Evolutionary conservation across 208 protist species (phyloP).

Genomic region (Phytomonas francai): DNA sequence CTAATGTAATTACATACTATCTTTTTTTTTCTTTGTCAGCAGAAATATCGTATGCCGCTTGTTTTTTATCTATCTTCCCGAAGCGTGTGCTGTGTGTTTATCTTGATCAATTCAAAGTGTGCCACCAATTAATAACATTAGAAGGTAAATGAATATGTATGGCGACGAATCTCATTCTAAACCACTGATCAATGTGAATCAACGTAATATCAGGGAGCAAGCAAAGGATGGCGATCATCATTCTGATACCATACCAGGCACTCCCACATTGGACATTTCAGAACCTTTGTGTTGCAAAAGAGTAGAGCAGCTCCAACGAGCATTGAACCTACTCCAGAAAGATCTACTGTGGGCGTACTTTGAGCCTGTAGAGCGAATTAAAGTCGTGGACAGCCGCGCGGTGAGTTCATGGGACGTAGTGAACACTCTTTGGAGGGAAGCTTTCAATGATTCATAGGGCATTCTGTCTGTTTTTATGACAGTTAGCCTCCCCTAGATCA

Average conservation of each 20-base stretch:
- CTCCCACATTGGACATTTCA: neutral
- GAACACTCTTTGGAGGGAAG: conserved; percentile 23
- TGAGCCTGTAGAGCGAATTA: conserved; percentile 67
- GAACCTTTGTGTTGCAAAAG: neutral
- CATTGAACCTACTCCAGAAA: conserved; percentile 49
- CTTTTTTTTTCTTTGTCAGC: neutral
- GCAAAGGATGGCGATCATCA: neutral
- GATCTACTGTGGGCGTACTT: conserved; percentile 75
- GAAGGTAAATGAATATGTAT: neutral
- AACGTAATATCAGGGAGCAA: neutral
- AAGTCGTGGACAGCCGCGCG: conserved; percentile 59
- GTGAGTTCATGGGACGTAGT: conserved; percentile 58
- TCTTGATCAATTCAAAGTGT: neutral
- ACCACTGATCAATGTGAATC: neutral
- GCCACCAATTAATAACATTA: neutral
- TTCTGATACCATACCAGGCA: neutral
- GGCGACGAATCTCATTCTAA: neutral
- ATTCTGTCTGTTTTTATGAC: neutral
- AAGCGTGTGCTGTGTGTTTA: neutral
- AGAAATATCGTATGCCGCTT: neutral
- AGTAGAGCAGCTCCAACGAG: conserved; percentile 29
- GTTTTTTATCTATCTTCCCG: neutral
- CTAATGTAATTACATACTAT: neutral
- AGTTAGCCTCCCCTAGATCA: neutral
- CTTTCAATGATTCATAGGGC: neutral